Evolutionary conservation across 192 early-diverging fungal species (phyloP), one percentile per base, ranked within the genome.

Genomic region (Podila epicladia): DNA sequence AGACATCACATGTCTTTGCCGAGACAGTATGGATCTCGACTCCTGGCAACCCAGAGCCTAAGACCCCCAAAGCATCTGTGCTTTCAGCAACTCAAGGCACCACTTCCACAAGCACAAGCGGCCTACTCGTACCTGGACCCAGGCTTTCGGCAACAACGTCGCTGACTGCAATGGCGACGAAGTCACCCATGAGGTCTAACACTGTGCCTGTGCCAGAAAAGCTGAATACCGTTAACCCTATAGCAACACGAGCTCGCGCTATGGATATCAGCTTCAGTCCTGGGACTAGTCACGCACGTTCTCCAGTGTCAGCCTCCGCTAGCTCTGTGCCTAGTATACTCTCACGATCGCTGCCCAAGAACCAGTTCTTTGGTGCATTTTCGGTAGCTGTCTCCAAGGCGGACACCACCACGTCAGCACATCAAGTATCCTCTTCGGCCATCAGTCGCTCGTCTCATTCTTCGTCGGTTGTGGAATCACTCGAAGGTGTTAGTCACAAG

Each of bases 181-280:
- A 68, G 53, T 80, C 77, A 1, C 71, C 71, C 8, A 66, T 71
- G 7, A 51, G 77, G 13, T 61, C 66, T 17, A 80, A 41, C 37
- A 69, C 77, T 3, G 15, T 78, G 17, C 64, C 70, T 63, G 69
- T 55, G 11, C 22, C 59, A 2, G 75, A 78, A 35, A 35, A 45
- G 4, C 9, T 45, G 11, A 19, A 58, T 13, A 33, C 38, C 0
- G 33, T 29, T 17, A 45, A 45, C 5, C n/a, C 58, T 0, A 12
- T 41, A 45, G 32, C 55, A 8, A 20, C 57, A 0, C 28, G 62
- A 17, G 35, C 57, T 15, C 29, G 62, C 15, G 71, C 71, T 5
- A 69, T 80, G 15, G 77, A 80, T 61, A 80, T 80, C 20, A 61
- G 69, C 65, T 65, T 73, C 38, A 68, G 71, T 28, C 50, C 70